Evolutionary conservation across 1,139 yeast genomes (phyloP).

Genomic region (Blastobotrys persicus): DNA sequence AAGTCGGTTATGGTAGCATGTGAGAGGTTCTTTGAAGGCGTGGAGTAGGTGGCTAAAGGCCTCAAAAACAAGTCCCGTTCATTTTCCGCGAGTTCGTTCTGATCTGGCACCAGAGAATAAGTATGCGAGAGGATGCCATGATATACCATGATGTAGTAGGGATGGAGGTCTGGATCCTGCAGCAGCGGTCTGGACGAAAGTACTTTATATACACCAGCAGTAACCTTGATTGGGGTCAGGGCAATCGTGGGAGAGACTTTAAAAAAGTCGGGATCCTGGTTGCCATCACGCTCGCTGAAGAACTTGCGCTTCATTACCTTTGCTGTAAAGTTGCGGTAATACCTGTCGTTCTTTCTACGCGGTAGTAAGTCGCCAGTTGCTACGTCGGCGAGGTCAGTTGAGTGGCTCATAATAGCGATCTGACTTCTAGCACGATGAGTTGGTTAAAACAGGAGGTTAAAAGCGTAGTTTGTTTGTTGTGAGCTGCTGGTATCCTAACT

Average conservation of each 20-base stretch:
- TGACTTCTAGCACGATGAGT: too few species aligned
- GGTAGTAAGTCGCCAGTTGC: background rate
- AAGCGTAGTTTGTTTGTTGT: background rate
- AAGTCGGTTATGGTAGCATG: slow-evolving; percentile 26
- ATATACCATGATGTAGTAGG: slow-evolving; percentile 21
- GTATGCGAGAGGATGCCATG: slow-evolving; percentile 24
- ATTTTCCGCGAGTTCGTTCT: slow-evolving; percentile 1
- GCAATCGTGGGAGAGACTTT: slow-evolving; percentile 11
- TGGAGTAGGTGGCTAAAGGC: slow-evolving; percentile 23
- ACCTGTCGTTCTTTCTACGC: background rate
- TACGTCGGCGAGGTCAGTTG: background rate
- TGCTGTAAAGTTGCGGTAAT: background rate
- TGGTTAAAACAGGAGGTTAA: background rate
- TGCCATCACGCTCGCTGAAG: background rate
- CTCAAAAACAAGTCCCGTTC: slow-evolving; percentile 11
- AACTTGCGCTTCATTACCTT: background rate
- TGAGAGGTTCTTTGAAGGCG: slow-evolving; percentile 19
- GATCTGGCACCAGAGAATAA: slow-evolving; percentile 24
- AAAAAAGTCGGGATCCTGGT: background rate
- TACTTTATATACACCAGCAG: slow-evolving; percentile 24
- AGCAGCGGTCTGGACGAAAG: slow-evolving; percentile 18
- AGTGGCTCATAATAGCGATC: background rate
- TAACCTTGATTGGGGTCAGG: slow-evolving; percentile 24
- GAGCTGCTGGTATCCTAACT: background rate
- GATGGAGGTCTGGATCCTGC: slow-evolving; percentile 14